A percentile compares a stretch with the other conserved stretches of the same genome.
Conservation (phyloP, 305 asterid genomes). For the Fraxinus xanthoxyloides region DNA sequence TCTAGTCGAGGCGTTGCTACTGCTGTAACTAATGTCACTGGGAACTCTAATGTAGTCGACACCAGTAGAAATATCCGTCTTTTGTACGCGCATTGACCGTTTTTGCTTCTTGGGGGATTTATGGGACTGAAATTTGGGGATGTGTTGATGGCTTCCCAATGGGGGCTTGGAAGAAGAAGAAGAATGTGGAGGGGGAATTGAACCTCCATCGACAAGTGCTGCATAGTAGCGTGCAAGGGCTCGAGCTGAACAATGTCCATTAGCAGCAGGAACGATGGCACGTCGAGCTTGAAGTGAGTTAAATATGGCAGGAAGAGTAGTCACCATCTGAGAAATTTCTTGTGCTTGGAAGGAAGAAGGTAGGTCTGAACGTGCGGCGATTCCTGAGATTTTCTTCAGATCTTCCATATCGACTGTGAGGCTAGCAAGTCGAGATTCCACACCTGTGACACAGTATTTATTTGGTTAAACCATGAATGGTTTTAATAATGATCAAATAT, state of each 20-base stretch:
- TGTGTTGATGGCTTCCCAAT: conserved; percentile 76
- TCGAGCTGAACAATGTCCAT: conserved; percentile 94
- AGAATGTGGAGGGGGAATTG: conserved; percentile 63
- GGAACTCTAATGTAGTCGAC: conserved; percentile 47
- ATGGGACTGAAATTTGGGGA: conserved; percentile 55
- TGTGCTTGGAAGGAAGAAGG: conserved; percentile 78
- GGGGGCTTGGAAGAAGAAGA: conserved; percentile 62
- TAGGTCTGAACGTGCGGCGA: conserved; percentile 46
- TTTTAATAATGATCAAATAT: not conserved
- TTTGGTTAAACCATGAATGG: conserved; percentile 1
- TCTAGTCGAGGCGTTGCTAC: conserved; percentile 12
- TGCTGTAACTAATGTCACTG: conserved; percentile 24
- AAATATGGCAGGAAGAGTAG: conserved; percentile 67
- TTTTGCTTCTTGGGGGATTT: conserved; percentile 44
- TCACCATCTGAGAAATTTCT: conserved; percentile 50
- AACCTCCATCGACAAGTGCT: conserved; percentile 72
- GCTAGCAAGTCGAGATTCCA: conserved; percentile 92
- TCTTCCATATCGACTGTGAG: conserved; percentile 86
- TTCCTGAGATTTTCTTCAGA: conserved; percentile 46
- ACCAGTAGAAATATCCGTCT: conserved; percentile 16
- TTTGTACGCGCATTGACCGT: conserved; percentile 20
- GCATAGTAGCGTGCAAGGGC: conserved; percentile 96
- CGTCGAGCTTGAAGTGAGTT: conserved; percentile 85
- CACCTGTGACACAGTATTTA: conserved; percentile 48
- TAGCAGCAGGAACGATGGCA: conserved; percentile 85